Conservation (phyloP, 345 rosid species). For the Citrus mangshanensis region DNA sequence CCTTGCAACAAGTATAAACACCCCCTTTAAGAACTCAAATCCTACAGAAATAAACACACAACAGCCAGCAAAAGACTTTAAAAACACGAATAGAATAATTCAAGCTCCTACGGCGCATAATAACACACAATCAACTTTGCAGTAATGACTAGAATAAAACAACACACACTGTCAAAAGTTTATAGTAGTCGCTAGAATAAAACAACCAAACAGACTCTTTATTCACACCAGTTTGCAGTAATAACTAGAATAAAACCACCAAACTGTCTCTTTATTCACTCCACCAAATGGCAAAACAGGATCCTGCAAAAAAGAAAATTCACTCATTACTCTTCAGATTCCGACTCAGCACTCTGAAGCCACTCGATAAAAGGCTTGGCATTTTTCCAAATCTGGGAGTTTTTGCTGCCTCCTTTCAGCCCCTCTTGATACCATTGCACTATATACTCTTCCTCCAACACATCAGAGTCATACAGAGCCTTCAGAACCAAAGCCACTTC, state of each 20-base stretch:
- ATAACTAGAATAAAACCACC: not conserved
- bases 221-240: not conserved
- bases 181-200: not conserved
- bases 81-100: not conserved
- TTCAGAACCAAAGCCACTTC: constrained; percentile 62
- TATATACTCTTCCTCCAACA: constrained; percentile 56
- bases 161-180: not conserved
- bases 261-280: not conserved
- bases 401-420: constrained; percentile 29
- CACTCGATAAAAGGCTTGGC: constrained; percentile 59
- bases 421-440: constrained; percentile 53
- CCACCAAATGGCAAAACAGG: not conserved
- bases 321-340: constrained; percentile 57
- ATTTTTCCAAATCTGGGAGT: constrained; percentile 44
- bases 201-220: not conserved
- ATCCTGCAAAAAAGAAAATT: not conserved
- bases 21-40: not conserved
- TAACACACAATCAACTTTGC: not conserved
- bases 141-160: too few relatives aligned
- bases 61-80: not conserved
- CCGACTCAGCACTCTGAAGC: constrained; percentile 77
- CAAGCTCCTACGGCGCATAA: not conserved
- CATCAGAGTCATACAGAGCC: constrained; percentile 56
- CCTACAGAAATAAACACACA: not conserved
- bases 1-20: not conserved